Base-by-base conservation (phyloP, 2,329 filamentous ascomycete genomes). In the Cytospora mali region DNA sequence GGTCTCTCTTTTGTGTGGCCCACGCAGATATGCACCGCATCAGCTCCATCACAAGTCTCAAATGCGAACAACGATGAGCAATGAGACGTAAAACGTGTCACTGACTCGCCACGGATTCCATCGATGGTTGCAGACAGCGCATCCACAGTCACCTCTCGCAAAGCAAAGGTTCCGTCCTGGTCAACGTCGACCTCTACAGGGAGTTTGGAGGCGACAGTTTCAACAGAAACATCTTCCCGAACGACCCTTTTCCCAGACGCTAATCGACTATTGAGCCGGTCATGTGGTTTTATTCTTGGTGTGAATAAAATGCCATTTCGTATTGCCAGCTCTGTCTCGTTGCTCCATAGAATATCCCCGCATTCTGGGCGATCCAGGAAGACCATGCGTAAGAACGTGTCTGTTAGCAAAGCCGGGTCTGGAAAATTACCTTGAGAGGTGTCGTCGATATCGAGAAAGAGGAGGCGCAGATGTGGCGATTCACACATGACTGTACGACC, bases 331-430 rank as follows among this genome's bases (percentile, higher is more conserved):
- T 58, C 55, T 2, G 42, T 49, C 42, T 58, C 55, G 27, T 33
- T 33, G 23, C 55, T 58, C 55, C 55, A 58, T 25, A 58, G 39
- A 13, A 58, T 29, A 25, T 35, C 21, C 42, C 50, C 2, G 25
- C 13, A 31, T 13, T 25, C 6, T 1, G 28, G 55, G 4, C 6
- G 14, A 11, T 50, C 42, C 1, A 58, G 11, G 16, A 31, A 50
- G 3, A 58, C 25, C 39, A 50, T 58, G 4, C 55, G 42, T 14
- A 58, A 11, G 3, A 58, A 14, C 28, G 23, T 50, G 11, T 49
- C 55, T 2, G 42, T 6, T 1, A 58, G 21, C 16, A 23, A 13
- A 21, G 5, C 6, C 13, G 52, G 25, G 16, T 35, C 28, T n/a
- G n/a, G n/a, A n/a, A n/a, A n/a, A 13, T 3, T 54, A 18, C 18